Percentiles rank a stretch among this genome's conserved stretches.
phyloP scores from a whole-genome alignment of 139 green algal genomes.

The Trebouxia sp. region DNA sequence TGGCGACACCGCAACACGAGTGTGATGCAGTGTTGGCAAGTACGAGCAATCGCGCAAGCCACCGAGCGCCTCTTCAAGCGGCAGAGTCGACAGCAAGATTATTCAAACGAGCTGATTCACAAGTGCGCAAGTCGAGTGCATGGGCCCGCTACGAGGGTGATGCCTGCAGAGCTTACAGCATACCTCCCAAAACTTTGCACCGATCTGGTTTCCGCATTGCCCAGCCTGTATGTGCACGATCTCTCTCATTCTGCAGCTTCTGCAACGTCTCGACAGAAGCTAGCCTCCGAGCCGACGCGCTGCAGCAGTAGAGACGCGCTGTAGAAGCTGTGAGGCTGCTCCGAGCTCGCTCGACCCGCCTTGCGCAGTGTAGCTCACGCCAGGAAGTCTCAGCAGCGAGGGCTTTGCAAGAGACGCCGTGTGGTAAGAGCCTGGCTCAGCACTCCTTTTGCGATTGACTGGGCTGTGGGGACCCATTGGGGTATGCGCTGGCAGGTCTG shows the following conservation, averaged over 20 bases:
- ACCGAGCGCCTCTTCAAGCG: not conserved
- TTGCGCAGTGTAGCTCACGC: not conserved
- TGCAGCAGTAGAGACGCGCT: not conserved
- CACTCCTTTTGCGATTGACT: constrained; percentile 22
- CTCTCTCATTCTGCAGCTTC: constrained; percentile 31
- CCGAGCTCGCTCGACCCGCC: too few relatives aligned
- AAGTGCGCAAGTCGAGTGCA: too few relatives aligned
- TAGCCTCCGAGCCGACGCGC: too few relatives aligned
- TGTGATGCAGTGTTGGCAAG: not conserved
- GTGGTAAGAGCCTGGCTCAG: not conserved
- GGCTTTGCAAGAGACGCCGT: not conserved
- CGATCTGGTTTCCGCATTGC: constrained; percentile 91
- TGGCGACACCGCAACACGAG: not conserved
- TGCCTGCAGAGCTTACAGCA: too few relatives aligned
- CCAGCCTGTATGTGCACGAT: constrained; percentile 44
- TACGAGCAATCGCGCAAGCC: not conserved
- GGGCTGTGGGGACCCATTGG: too few relatives aligned
- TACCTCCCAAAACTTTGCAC: constrained; percentile 79
- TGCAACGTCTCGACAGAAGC: not conserved
- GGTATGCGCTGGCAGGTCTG: too few relatives aligned
- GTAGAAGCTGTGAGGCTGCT: not conserved
- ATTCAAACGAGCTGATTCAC: not conserved
- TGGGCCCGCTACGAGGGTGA: too few relatives aligned
- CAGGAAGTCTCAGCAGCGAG: not conserved
- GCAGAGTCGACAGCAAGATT: not conserved